Base-by-base conservation (phyloP, 2,329 filamentous ascomycete genomes). In the Xylariaceae sp. region DNA sequence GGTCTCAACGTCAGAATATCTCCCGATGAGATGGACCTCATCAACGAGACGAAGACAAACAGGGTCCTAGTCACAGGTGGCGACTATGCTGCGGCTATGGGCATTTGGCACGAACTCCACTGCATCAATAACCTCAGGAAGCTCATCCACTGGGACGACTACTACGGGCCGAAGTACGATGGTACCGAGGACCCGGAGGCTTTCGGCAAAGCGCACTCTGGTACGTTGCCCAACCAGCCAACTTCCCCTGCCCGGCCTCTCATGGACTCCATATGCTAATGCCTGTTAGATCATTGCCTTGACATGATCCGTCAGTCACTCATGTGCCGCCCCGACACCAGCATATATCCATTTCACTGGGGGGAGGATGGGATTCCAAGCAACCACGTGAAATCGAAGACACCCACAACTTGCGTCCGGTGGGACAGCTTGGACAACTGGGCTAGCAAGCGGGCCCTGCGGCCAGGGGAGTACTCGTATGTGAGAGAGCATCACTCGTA, bases 281-380 rank as follows among this genome's bases (percentile, higher is more conserved):
- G n/a, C n/a, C n/a, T n/a, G 12, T 23, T 37, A 44, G 42, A 44
- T 28, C 42, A 45, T 28, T 45, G 42, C 24, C 43, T 45, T 30
- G 36, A 40, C 14, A 28, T 31, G 5, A 37, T 45, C 18, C 39
- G 42, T 17, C 39, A 45, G 28, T 35, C 40, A 2, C 26, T 43
- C 1, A 45, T 45, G 42, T 45, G 42, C 13, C 32, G 33, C 19
- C 38, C 40, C 18, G 43, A 45, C 13, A 37, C 36, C 4, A 34
- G 26, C 12, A 21, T 38, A 9, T 22, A 32, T 19, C 32, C 32
- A n/a, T n/a, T n/a, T n/a, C n/a, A n/a, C n/a, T n/a, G n/a, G n/a
- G n/a, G 7, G 14, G 8, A 4, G 19, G n/a, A 19, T 38, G 36
- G 36, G 32, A 22, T 3, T 8, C 17, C 16, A 16, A 34, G 9